Conservation (phyloP, 306 rosid species). For the Medicago arabica region DNA sequence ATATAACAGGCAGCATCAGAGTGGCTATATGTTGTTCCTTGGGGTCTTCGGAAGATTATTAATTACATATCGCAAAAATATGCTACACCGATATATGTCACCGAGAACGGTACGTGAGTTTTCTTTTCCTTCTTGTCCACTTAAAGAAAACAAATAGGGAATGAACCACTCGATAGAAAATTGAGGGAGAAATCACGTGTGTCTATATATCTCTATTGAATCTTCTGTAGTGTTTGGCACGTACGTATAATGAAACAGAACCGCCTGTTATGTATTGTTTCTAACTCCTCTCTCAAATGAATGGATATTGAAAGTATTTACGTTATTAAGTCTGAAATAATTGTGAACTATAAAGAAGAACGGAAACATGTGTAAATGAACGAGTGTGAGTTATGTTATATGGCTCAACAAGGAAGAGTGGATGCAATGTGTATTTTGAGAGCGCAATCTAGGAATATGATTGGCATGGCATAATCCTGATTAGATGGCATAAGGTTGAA, state of each 20-base stretch:
- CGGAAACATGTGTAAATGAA: too few species aligned
- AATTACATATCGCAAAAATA: conserved; percentile 71
- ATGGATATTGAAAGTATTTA: too few species aligned
- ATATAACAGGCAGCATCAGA: conserved; percentile 92
- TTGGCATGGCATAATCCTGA: too few species aligned
- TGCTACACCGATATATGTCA: conserved; percentile 66
- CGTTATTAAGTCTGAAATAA: too few species aligned
- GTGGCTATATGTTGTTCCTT: conserved; percentile 96
- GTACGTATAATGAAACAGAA: neutral
- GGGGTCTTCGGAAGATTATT: conserved; percentile 83
- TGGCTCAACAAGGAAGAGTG: too few species aligned
- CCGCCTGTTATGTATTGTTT: neutral
- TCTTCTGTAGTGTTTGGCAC: conserved; percentile 58
- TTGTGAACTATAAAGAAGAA: too few species aligned
- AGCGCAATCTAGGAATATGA: too few species aligned
- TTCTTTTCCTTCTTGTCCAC: neutral
- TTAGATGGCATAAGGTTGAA: too few species aligned
- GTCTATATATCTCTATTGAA: neutral
- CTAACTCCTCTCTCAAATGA: too few species aligned
- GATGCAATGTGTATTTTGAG: too few species aligned
- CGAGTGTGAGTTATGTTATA: too few species aligned
- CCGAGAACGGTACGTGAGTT: conserved; percentile 80
- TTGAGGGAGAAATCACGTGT: conserved; percentile 7
- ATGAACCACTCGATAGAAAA: conserved; percentile 10
- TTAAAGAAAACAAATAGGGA: conserved; percentile 13